phyloP scores from a whole-genome alignment of 495 filamentous ascomycete species.

The Penicillium macrosclerotiorum region DNA sequence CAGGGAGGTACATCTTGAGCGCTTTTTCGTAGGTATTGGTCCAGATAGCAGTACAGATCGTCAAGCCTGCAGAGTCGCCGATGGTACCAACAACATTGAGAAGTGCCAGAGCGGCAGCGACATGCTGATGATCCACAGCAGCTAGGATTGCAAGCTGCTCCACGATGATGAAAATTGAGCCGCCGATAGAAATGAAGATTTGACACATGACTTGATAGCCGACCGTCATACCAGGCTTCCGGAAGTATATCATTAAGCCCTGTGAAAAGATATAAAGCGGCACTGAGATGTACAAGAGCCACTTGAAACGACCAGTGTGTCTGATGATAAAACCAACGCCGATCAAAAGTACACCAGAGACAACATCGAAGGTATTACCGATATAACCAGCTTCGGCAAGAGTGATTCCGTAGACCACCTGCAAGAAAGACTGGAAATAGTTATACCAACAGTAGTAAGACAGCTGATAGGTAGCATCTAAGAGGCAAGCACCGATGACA shows the following conservation, averaged over 20 bases:
- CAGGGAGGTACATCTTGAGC: slow-evolving; percentile 56
- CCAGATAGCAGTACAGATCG: slow-evolving; percentile 67
- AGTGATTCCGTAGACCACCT: slow-evolving; percentile 61
- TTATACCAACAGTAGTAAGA: slow-evolving; percentile 45
- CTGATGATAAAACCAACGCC: slow-evolving; percentile 53
- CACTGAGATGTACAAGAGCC: slow-evolving; percentile 39
- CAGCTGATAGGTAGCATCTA: slow-evolving; percentile 52
- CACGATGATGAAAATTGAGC: slow-evolving; percentile 56
- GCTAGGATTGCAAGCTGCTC: slow-evolving; percentile 70
- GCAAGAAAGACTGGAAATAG: slow-evolving; percentile 66
- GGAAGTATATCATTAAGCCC: slow-evolving; percentile 67
- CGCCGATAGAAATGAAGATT: slow-evolving; percentile 67
- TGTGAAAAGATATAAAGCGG: slow-evolving; percentile 56
- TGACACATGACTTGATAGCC: slow-evolving; percentile 72
- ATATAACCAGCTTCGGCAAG: slow-evolving; percentile 53
- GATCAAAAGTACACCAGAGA: slow-evolving; percentile 46
- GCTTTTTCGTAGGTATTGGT: slow-evolving; percentile 54
- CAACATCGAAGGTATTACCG: slow-evolving; percentile 49
- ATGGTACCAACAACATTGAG: slow-evolving; percentile 58
- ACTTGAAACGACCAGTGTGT: slow-evolving; percentile 54
- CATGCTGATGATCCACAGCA: slow-evolving; percentile 59
- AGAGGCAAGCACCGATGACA: slow-evolving; percentile 55
- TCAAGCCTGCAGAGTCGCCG: slow-evolving; percentile 62
- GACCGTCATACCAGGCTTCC: slow-evolving; percentile 53
- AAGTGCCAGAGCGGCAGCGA: slow-evolving; percentile 65